These are phyloP conservation scores for Hypoxylon crocopeplum DNA, from an alignment of 495 filamentous ascomycete genomes.

Conservation along the genomic window DNA sequence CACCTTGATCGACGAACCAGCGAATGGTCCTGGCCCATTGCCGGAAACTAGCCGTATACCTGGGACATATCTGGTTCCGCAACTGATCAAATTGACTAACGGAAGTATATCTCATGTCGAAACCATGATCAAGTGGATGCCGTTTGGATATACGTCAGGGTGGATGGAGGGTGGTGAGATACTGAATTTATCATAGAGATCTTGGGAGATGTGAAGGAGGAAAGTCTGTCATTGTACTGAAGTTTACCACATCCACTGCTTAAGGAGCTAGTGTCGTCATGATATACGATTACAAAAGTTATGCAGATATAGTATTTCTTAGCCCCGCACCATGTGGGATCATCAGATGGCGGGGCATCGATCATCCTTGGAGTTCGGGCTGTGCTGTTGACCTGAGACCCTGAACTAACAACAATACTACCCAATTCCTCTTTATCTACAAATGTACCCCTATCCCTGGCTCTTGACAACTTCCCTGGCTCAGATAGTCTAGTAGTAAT, in stretches of 20 bases:
- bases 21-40: slow-evolving; percentile 19
- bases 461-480: too few species aligned
- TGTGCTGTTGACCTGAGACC: too few species aligned
- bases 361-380: not conserved
- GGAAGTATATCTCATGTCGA: slow-evolving; percentile 31
- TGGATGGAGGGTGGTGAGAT: slow-evolving; percentile 12
- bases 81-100: slow-evolving; percentile 31
- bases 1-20: slow-evolving; percentile 32
- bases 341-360: slow-evolving; percentile 24
- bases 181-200: not conserved
- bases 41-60: slow-evolving; percentile 22
- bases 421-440: too few species aligned
- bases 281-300: not conserved
- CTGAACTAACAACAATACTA: too few species aligned
- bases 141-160: slow-evolving; percentile 32
- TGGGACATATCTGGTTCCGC: slow-evolving; percentile 34
- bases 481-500: not conserved
- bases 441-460: too few species aligned
- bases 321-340: slow-evolving; percentile 21
- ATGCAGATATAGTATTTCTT: slow-evolving; percentile 1
- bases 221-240: too few species aligned
- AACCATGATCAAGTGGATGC: slow-evolving; percentile 37
- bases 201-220: too few species aligned
- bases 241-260: too few species aligned
- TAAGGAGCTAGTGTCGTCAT: not conserved